Percentiles rank a stretch among this genome's conserved stretches.
Conservation (phyloP, 1,284 basidiomycete genomes). For the Heterobasidion annosum region DNA sequence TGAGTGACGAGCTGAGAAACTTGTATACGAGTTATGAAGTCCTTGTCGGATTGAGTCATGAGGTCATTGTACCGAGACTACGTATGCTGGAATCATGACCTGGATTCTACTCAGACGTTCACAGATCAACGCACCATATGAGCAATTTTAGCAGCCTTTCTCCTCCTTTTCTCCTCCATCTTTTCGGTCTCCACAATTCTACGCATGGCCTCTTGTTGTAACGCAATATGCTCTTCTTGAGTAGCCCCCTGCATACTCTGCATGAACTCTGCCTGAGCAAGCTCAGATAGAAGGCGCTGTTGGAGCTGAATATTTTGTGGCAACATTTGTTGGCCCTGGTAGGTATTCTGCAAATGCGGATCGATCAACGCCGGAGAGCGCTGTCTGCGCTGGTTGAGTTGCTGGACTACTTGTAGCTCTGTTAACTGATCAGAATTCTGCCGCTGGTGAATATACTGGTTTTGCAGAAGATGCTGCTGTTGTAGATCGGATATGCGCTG, state of each 20-base stretch:
- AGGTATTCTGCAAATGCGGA: conserved; percentile 24
- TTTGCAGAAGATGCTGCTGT: conserved; percentile 27
- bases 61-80: conserved; percentile 95
- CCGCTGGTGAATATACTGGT: conserved; percentile 22
- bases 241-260: conserved; percentile 49
- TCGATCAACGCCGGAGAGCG: conserved; percentile 40
- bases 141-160: conserved; percentile 77
- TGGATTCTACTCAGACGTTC: not conserved
- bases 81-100: conserved; percentile 6
- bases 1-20: conserved; percentile 95
- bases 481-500: conserved; percentile 42
- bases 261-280: conserved; percentile 60
- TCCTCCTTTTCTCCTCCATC: conserved; percentile 74
- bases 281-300: conserved; percentile 61
- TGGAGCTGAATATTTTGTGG: conserved; percentile 62
- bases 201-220: conserved; percentile 70
- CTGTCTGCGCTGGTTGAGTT: conserved; percentile 30
- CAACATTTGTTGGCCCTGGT: conserved; percentile 36
- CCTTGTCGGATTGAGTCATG: conserved; percentile 99
- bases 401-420: conserved; percentile 28
- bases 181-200: conserved; percentile 83
- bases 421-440: conserved; percentile 30
- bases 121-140: conserved; percentile 56
- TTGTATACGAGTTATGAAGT: conserved; percentile 99
- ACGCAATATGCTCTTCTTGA: conserved; percentile 56